phyloP scores from a whole-genome alignment of 2,329 filamentous ascomycete species.

The Scedosporium dehoogii region DNA sequence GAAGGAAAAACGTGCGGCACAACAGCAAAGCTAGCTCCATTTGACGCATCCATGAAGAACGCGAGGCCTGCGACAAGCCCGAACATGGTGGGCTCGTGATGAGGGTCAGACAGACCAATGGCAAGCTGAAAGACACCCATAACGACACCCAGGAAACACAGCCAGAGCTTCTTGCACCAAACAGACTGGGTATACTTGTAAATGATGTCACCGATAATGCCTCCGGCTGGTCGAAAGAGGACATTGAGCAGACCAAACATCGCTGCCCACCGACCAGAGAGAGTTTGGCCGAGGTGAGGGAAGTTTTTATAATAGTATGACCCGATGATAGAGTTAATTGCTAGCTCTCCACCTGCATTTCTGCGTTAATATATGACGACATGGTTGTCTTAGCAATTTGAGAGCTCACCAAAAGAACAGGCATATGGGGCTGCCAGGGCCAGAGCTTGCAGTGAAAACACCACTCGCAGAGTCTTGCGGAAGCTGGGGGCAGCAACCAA shows the following conservation, averaged over 20 bases:
- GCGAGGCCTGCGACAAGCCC: constrained; percentile 69
- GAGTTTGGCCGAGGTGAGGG: constrained; percentile 44
- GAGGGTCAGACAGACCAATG: constrained; percentile 54
- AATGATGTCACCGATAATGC: constrained; percentile 41
- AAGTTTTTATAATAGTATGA: constrained; percentile 52
- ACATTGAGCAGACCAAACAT: constrained; percentile 71
- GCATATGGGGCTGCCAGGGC: constrained; percentile 47
- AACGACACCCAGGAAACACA: constrained; percentile 48
- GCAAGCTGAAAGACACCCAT: constrained; percentile 52
- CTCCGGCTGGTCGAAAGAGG: constrained; percentile 55
- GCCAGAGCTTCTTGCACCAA: constrained; percentile 36
- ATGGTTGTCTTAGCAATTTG: background rate
- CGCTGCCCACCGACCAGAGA: constrained; percentile 51
- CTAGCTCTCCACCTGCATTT: constrained; percentile 42
- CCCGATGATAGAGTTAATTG: constrained; percentile 50
- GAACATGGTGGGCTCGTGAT: constrained; percentile 55
- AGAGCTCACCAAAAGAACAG: constrained; percentile 39
- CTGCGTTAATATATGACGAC: background rate
- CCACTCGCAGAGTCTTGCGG: constrained; percentile 32
- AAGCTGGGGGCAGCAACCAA: constrained; percentile 46
- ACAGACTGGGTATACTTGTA: constrained; percentile 27
- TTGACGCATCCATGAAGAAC: constrained; percentile 75
- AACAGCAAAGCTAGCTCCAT: constrained; percentile 78
- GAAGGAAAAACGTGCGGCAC: constrained; percentile 78
- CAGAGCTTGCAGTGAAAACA: constrained; percentile 42